Evolutionary conservation across 257 asterid species (phyloP), one percentile per base, ranked within the genome.

Genomic region (Solanum tarapatanum): DNA sequence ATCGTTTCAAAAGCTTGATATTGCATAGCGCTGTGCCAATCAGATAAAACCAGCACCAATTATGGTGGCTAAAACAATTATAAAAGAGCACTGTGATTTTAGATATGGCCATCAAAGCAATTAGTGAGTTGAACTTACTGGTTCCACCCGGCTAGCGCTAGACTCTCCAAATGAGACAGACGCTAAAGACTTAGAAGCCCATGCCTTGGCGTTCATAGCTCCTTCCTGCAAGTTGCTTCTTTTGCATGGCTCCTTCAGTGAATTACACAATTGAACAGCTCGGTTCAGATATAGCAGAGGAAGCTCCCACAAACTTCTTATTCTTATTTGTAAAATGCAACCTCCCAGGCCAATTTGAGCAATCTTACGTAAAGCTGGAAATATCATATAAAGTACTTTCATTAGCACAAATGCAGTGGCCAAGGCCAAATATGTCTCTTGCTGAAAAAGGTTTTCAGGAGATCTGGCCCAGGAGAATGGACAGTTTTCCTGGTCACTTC

Each of bases 171-270:
- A 92, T 14, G 97, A 94, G 84, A 94, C 96, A 28, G 97, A 91
- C 32, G 98, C 97, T 36, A 94, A 90, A 82, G 98, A 95, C 87
- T 94, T 93, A 2, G 98, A 95, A 35, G 98, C 98, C 98, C 98
- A 95, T 66, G 93, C 97, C 90, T 92, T 92, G 9, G 98, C 98
- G 45, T 93, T 95, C 92, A 91, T 89, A 41, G 98, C 98, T 87
- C 98, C 98, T 93, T 94, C 97, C 89, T 93, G 98, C 89, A 95
- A 90, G 89, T 94, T 95, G 90, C 96, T 91, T 91, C 93, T 91
- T 91, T 91, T 95, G 91, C 94, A 91, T 5, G 96, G 97, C 39
- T 92, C 95, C 90, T 93, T 93, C 68, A 95, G 93, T 32, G 92
- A 91, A 58, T 90, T 90, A 69, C 92, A 89, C 19, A 93, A 69